phyloP scores from a whole-genome alignment of 768 basidiomycete species.

The Saitozyma podzolica region DNA sequence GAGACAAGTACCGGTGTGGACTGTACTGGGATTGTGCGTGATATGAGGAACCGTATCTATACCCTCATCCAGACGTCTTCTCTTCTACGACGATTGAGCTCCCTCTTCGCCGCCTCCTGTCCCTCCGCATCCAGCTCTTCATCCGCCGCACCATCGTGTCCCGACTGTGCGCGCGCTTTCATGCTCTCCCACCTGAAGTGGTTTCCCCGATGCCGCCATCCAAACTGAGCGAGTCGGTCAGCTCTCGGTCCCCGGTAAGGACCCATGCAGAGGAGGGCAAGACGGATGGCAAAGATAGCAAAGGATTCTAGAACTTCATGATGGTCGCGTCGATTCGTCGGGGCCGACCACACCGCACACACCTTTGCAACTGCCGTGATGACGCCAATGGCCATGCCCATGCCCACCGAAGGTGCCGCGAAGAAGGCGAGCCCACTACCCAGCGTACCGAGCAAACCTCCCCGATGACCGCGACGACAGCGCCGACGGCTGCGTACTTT shows the following conservation, averaged over 20 bases:
- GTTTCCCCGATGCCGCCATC: constrained; percentile 46
- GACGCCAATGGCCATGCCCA: constrained; percentile 40
- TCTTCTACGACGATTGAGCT: constrained; percentile 17
- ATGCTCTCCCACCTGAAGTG: constrained; percentile 38
- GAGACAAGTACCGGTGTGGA: too few species aligned
- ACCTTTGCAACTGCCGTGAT: constrained; percentile 39
- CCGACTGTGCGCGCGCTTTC: constrained; percentile 32
- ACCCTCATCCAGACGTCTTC: constrained; percentile 44
- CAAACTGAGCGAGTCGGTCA: constrained; percentile 26
- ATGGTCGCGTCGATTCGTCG: too few species aligned
- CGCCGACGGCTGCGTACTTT: constrained; percentile 43
- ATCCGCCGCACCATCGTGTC: constrained; percentile 36
- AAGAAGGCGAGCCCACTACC: constrained; percentile 45
- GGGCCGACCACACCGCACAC: too few species aligned
- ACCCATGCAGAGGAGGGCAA: not conserved
- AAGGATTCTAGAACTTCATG: too few species aligned
- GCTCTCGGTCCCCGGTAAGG: not conserved
- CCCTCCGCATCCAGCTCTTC: constrained; percentile 32
- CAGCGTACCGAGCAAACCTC: constrained; percentile 33
- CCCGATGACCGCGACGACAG: constrained; percentile 32
- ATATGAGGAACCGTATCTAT: too few species aligned
- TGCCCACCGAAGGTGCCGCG: constrained; percentile 37
- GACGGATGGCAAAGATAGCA: not conserved
- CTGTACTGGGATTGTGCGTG: too few species aligned
- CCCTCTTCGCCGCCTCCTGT: constrained; percentile 10